Conservation (phyloP, 306 rosid species). For the Casuarina cunninghamiana region DNA sequence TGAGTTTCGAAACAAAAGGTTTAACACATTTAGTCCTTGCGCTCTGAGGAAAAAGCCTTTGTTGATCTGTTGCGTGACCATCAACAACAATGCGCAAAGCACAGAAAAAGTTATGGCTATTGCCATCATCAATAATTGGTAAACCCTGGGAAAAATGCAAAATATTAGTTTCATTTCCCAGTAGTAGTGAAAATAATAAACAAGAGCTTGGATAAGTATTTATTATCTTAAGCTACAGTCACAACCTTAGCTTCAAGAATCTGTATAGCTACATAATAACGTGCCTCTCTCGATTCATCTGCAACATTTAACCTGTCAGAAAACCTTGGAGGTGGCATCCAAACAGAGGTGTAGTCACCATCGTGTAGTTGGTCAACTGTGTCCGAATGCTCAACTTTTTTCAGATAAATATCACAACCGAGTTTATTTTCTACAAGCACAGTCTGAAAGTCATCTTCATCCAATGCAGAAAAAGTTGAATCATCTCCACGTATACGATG, state of each 20-base stretch:
- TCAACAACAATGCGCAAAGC: slow-evolving; percentile 90
- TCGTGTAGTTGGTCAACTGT: slow-evolving; percentile 53
- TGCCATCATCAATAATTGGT: slow-evolving; percentile 84
- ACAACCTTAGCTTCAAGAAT: slow-evolving; percentile 91
- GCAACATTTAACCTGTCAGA: slow-evolving; percentile 84
- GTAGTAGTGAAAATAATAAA: not conserved
- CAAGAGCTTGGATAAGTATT: not conserved
- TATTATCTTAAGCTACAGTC: slow-evolving; percentile 24
- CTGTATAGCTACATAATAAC: slow-evolving; percentile 80
- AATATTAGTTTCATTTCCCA: slow-evolving; percentile 12
- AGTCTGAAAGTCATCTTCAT: slow-evolving; percentile 94
- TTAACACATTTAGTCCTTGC: slow-evolving; percentile 97
- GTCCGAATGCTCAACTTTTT: slow-evolving; percentile 59
- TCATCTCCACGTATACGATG: slow-evolving; percentile 48
- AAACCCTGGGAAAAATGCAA: slow-evolving; percentile 59
- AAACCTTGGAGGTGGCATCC: slow-evolving; percentile 94
- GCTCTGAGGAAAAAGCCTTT: slow-evolving; percentile 96
- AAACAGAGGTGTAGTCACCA: slow-evolving; percentile 68
- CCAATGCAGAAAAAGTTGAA: slow-evolving; percentile 76
- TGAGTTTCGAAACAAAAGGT: slow-evolving; percentile 51
- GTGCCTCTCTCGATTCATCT: slow-evolving; percentile 76
- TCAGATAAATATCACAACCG: slow-evolving; percentile 80
- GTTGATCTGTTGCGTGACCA: slow-evolving; percentile 82
- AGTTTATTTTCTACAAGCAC: slow-evolving; percentile 82
- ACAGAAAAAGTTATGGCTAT: slow-evolving; percentile 92